phyloP scores from a whole-genome alignment of 352 stramenopile species.

The Thraustotheca clavata region DNA sequence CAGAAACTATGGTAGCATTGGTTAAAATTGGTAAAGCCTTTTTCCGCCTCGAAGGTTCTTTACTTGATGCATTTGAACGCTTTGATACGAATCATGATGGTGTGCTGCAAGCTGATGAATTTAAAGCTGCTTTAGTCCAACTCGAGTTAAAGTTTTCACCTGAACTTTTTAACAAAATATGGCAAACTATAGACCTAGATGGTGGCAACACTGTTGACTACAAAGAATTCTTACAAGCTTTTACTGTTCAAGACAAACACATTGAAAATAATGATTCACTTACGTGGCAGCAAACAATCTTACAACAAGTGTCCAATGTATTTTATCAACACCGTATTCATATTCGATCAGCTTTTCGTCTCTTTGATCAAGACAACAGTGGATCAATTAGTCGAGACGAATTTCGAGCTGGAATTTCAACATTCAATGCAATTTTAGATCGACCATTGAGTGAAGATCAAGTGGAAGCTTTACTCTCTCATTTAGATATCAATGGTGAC shows the following conservation, averaged over 20 bases:
- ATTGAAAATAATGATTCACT: slow-evolving; percentile 40
- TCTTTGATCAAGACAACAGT: slow-evolving; percentile 85
- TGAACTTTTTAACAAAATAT: slow-evolving; percentile 55
- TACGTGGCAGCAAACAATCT: slow-evolving; percentile 87
- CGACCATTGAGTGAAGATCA: slow-evolving; percentile 86
- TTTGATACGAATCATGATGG: slow-evolving; percentile 23
- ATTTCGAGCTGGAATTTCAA: slow-evolving; percentile 74
- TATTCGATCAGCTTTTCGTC: slow-evolving; percentile 86
- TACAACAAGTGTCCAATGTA: slow-evolving; percentile 90
- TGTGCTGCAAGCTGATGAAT: slow-evolving; percentile 16
- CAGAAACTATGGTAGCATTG: neutral
- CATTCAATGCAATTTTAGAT: slow-evolving; percentile 86
- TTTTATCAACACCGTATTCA: slow-evolving; percentile 92
- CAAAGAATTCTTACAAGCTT: slow-evolving; percentile 88
- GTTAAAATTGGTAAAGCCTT: slow-evolving; percentile 54
- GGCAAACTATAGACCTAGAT: slow-evolving; percentile 81
- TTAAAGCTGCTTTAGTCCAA: slow-evolving; percentile 35
- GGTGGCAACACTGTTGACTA: slow-evolving; percentile 85
- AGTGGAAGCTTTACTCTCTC: slow-evolving; percentile 81
- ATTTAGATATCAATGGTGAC: slow-evolving; percentile 86
- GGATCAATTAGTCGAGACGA: slow-evolving; percentile 72
- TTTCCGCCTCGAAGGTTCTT: slow-evolving; percentile 32
- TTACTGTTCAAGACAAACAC: slow-evolving; percentile 68
- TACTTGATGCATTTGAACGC: neutral
- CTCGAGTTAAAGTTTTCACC: slow-evolving; percentile 54